These are phyloP conservation scores for Fabrea salina DNA, from an alignment of 169 alveolate genomes.

Conservation along the genomic window DNA sequence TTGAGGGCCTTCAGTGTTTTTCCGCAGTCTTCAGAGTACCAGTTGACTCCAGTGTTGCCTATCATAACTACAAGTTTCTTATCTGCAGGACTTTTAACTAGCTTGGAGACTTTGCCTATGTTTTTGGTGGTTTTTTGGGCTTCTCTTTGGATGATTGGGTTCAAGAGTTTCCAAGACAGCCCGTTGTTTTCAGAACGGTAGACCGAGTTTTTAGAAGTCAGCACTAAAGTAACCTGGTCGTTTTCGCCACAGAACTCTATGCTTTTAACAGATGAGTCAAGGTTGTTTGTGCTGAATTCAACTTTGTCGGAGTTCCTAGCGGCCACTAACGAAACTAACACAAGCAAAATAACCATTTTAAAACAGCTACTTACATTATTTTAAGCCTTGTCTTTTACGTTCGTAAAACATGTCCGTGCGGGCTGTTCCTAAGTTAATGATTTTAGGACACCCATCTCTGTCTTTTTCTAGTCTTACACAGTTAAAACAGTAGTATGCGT, in stretches of 20 bases:
- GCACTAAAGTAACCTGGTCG: conserved; percentile 38
- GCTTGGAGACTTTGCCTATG: conserved; percentile 31
- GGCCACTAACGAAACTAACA: too few relatives aligned
- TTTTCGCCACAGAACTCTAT: conserved; percentile 40
- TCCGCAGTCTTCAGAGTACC: conserved; percentile 64
- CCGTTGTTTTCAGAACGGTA: conserved; percentile 51
- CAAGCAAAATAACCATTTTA: too few relatives aligned
- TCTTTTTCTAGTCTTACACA: conserved; percentile 98
- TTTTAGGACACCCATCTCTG: conserved; percentile 99
- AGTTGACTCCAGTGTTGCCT: conserved; percentile 48
- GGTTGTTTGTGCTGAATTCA: neutral
- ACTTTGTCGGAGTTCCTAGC: conserved; percentile 1
- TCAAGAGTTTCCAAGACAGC: conserved; percentile 34
- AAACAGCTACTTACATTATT: conserved; percentile 49
- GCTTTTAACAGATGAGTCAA: neutral
- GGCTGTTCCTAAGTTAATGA: conserved; percentile 97
- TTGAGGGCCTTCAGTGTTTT: conserved; percentile 42
- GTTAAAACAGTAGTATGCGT: conserved; percentile 98
- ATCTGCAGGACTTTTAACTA: conserved; percentile 47
- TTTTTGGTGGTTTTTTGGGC: neutral
- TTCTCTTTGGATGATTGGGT: conserved; percentile 16
- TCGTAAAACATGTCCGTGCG: conserved; percentile 97
- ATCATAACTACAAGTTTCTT: conserved; percentile 38
- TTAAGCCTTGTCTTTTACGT: conserved; percentile 91
- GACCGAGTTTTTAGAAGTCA: conserved; percentile 34